Evolutionary conservation across 1,284 basidiomycete species (phyloP), one percentile per base, ranked within the genome.

Genomic region (Xerocomus amazonicus): DNA sequence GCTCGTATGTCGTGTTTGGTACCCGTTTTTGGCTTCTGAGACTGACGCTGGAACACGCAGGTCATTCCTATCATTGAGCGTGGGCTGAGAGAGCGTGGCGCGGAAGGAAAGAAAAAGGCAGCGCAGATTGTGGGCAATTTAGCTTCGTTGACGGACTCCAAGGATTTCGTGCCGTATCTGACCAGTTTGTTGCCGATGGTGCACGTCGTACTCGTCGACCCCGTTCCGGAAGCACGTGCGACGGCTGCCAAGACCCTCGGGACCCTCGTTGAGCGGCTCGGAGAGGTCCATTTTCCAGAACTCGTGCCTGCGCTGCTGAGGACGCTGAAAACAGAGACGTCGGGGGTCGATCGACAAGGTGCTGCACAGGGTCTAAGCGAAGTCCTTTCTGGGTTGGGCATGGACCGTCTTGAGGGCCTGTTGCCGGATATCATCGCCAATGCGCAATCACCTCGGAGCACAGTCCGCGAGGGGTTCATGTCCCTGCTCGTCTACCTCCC

Each of bases 221-320:
- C 94, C 40, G 95, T 98, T 6, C 96, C 95, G 2, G 97, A 99
- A 70, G 96, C 97, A 12, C 84, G 97, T 54, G 94, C 94, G 3
- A 97, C 95, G 0, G 95, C 97, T 3, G 96, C 97, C 26, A 98
- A 98, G 72, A 88, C 97, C 0, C 78, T 99, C n/a, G 97, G 97
- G 31, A 94, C 93, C 0, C 80, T 99, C 28, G 93, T 99, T 28
- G 97, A 99, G 68, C 87, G 97, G 34, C 76, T 99, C 4, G 97
- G 97, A 55, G 97, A 99, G 71, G 74, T 82, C 31, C 89, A 97
- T 69, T 99, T 99, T 83, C 94, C 95, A 9, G 92, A 97, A 59
- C 80, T 99, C 39, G 92, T 99, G 1, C 88, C 91, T 27, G 86
- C 87, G n/a, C 77, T 99, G 9, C 74, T 99, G 35, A 81, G 87